A percentile compares a stretch with the other conserved stretches of the same genome.
phyloP scores from a whole-genome alignment of 306 rosid species.

The Vigna angularis region DNA sequence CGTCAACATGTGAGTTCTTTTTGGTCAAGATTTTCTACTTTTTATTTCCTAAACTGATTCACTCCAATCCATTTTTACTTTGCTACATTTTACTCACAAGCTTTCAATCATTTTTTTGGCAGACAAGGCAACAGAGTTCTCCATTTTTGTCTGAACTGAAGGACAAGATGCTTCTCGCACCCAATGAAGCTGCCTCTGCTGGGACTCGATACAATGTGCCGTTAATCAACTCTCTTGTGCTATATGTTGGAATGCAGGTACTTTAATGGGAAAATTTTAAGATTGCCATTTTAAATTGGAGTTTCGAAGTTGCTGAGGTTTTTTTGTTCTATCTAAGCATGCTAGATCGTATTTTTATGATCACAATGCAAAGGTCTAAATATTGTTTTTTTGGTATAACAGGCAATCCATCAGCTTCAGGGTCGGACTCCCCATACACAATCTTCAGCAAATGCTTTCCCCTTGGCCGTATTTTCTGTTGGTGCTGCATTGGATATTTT shows the following conservation, averaged over 20 bases:
- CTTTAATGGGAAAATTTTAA: not conserved
- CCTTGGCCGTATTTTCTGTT: conserved; percentile 79
- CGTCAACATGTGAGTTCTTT: not conserved
- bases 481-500: conserved; percentile 96
- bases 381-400: conserved; percentile 32
- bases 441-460: conserved; percentile 58
- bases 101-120: conserved; percentile 45
- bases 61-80: not conserved
- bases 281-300: conserved; percentile 6
- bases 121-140: conserved; percentile 76
- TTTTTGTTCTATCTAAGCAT: conserved; percentile 25
- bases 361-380: not conserved
- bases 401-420: conserved; percentile 96
- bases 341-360: conserved; percentile 8
- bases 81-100: not conserved
- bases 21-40: conserved; percentile 9
- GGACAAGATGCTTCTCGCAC: conserved; percentile 82
- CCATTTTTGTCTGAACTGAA: conserved; percentile 83
- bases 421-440: conserved; percentile 78
- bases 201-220: conserved; percentile 96
- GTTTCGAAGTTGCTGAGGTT: not conserved
- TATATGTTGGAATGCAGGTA: conserved; percentile 99
- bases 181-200: conserved; percentile 79
- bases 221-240: conserved; percentile 90
- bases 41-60: conserved; percentile 1